phyloP scores from a whole-genome alignment of 306 rosid genomes.

The Cucumis hystrix region DNA sequence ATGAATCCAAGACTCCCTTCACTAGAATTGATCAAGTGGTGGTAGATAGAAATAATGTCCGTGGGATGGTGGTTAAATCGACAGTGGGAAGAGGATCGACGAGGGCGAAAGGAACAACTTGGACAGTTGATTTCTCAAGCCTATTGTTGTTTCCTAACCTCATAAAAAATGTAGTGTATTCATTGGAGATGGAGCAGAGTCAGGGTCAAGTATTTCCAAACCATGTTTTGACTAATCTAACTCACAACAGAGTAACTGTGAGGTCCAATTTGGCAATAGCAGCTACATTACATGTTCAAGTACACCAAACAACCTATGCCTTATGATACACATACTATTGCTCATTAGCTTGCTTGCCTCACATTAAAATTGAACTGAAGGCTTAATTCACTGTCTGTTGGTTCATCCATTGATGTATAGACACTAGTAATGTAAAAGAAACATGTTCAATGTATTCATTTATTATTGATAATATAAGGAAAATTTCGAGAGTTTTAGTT shows the following conservation, averaged over 20 bases:
- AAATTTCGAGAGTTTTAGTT: not conserved
- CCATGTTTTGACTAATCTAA: constrained; percentile 15
- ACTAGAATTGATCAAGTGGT: constrained; percentile 19
- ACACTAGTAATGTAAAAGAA: not conserved
- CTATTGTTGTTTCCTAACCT: constrained; percentile 22
- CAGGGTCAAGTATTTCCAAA: constrained; percentile 11
- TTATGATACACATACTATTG: not conserved
- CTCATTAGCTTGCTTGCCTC: no score
- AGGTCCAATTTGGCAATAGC: constrained; percentile 12
- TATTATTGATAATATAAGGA: not conserved
- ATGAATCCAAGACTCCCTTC: constrained; percentile 16
- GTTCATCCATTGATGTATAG: not conserved
- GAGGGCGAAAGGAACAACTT: constrained; percentile 17
- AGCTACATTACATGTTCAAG: constrained; percentile 23
- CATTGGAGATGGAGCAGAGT: constrained; percentile 16
- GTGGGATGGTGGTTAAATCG: constrained; percentile 21
- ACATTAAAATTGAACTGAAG: not conserved
- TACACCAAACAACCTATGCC: constrained; percentile 16
- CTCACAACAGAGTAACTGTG: constrained; percentile 12
- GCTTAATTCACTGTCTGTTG: not conserved
- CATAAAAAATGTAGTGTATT: constrained; percentile 20
- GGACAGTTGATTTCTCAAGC: constrained; percentile 22
- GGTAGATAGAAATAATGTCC: constrained; percentile 23
- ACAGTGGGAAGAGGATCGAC: constrained; percentile 23
- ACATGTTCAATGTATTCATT: not conserved